phyloP scores from a whole-genome alignment of 192 early-diverging fungal genomes.

The Lunasporangiospora selenospora region DNA sequence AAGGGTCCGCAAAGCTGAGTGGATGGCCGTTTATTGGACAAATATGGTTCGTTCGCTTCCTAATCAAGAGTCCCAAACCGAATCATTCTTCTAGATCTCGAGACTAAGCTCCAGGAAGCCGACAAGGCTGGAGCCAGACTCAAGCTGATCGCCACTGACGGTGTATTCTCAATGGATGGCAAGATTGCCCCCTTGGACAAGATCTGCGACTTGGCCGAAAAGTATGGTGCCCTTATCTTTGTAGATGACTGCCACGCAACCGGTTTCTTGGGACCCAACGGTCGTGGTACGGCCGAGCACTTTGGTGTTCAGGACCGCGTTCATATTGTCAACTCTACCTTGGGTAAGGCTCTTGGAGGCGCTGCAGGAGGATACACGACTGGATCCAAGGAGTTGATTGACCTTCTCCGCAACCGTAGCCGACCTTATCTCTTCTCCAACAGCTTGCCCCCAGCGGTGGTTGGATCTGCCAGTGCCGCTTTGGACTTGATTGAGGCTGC shows the following conservation, averaged over 20 bases:
- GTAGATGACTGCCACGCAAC: constrained; percentile 95
- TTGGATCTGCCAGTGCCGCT: constrained; percentile 77
- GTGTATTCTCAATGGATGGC: constrained; percentile 96
- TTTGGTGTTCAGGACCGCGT: constrained; percentile 84
- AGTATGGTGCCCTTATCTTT: constrained; percentile 95
- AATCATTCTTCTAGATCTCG: no score
- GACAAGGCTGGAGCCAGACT: constrained; percentile 79
- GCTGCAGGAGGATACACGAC: constrained; percentile 97
- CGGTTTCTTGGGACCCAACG: constrained; percentile 91
- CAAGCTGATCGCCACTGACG: constrained; percentile 95
- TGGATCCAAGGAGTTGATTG: constrained; percentile 84
- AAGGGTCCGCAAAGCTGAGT: no score
- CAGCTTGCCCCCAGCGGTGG: constrained; percentile 92
- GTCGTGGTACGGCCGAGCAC: constrained; percentile 93
- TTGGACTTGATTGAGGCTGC: constrained; percentile 58
- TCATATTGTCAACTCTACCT: constrained; percentile 92
- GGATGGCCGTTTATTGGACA: no score
- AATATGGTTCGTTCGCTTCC: no score
- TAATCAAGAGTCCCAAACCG: no score
- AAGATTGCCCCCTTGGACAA: constrained; percentile 89
- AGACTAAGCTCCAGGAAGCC: constrained; percentile 78
- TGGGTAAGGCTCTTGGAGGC: constrained; percentile 91
- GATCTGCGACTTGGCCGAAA: constrained; percentile 84
- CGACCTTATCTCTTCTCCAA: constrained; percentile 98
- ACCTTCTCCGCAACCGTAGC: constrained; percentile 92